Evolutionary conservation across 257 asterid species (phyloP), one percentile per base, ranked within the genome.

Genomic region (Ligustrum vulgare): DNA sequence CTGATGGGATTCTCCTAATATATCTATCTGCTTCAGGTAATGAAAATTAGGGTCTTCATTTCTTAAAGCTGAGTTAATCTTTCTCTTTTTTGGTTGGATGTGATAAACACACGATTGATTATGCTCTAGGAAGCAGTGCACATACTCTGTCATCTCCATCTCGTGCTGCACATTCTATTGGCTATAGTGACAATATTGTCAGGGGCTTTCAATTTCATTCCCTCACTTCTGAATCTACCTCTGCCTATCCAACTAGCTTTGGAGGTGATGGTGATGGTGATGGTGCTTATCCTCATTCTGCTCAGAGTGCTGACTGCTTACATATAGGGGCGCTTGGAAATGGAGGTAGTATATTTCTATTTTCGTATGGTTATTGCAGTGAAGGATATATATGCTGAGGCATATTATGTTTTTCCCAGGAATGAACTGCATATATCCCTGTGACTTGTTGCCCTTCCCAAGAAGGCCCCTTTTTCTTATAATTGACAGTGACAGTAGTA

Each of bases 391-490:
- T 72, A 63, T 77, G 62, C 82, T 71, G 43, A 73, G 72, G 70
- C 75, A 75, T 51, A n/a, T 67, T 77, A 43, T 73, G 54, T 79
- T 79, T 7, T 37, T 7, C 23, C 75, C 96, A 94, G 99, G 97
- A 77, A 74, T 86, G 77, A 87, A 82, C 83, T 90, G 91, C 86
- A 86, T 94, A 72, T 94, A 89, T 83, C 99, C 99, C 60, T 83
- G 90, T 77, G 99, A 94, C 82, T 70, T 94, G 45, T 64, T 91
- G 80, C 97, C 99, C 77, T 94, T 94, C 84, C 92, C 99, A 66
- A 89, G 99, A 86, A 91, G 96, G 73, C 97, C 98, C 67, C 92
- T 94, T 72, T 91, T 94, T 81, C 74, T 94, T 49, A 81, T 94
- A 67, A 87, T 94, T 66, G 99, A 94, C 90, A 88, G 99, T 72